Base-by-base conservation (phyloP, 164 flowering plant species). In the Sedum album region DNA sequence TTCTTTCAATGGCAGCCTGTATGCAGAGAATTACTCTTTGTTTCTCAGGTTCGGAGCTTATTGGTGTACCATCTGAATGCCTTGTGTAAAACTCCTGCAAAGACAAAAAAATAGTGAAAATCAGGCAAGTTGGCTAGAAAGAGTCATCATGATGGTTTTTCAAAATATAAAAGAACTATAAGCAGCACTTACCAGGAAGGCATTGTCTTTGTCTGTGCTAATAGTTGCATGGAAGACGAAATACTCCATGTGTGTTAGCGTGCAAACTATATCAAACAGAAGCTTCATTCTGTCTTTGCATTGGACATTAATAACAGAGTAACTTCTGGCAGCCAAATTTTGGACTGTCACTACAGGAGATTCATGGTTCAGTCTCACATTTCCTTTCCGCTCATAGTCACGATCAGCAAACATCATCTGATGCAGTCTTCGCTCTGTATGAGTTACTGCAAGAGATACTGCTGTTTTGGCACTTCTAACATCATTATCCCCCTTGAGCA, bases 321-420 rank as follows among this genome's bases (percentile, higher is more conserved):
- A 88, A 14, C 84, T 83, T 75, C 82, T 78, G 48, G 76, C 87
- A 0, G 55, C 71, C 81, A 83, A 85, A 61, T 83, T 83, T 68
- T 84, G 88, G 53, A 86, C 86, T 1, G 79, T 76, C 8, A 88
- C 87, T 5, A 55, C 69, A 0, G 87, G 81, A 14, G 77, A 63
- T 60, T 75, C 85, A 8, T 44, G 31, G 25, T 66, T 42, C 13
- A 23, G 66, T 44, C 39, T 25, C 62, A 71, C 68, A 3, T 69
- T 63, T 0, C 85, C 78, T 53, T 73, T 73, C 64, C 82, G 73
- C 64, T 86, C 93, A 67, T 85, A 89, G 66, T 91, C 95, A 2
- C 93, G 76, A 68, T 91, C 95, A 0, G 86, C 90, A 73, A 82
- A 86, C 97, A 91, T 91, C 88, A 91, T 79, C 64, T 91, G 95